Evolutionary conservation across 129 eudicot genomes (phyloP).

Genomic region (Oenanthe sinensis): DNA sequence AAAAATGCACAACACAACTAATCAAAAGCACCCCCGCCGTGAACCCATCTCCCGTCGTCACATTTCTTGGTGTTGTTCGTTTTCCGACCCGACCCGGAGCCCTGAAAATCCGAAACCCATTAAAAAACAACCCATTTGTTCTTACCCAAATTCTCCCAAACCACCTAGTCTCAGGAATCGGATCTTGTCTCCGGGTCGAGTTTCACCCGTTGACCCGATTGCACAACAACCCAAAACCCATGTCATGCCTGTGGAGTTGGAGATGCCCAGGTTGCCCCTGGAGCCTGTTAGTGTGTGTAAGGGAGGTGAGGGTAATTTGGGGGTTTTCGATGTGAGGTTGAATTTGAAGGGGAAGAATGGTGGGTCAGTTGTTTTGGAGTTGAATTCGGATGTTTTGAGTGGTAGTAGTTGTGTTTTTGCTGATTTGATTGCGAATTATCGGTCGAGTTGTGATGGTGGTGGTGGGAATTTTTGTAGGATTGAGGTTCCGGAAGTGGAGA

Average conservation of each 20-base stretch:
- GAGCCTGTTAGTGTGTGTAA: conserved; percentile 1
- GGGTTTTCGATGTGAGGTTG: conserved; percentile 53
- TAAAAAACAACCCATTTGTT: conserved; percentile 15
- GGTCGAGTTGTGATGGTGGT: conserved; percentile 16
- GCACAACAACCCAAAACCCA: not conserved
- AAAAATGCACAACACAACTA: conserved; percentile 19
- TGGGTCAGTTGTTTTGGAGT: conserved; percentile 42
- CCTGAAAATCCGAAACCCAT: conserved; percentile 29
- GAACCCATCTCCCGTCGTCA: conserved; percentile 22
- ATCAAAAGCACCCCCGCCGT: conserved; percentile 9
- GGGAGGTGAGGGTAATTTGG: conserved; percentile 12
- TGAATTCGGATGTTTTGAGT: conserved; percentile 44
- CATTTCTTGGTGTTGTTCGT: conserved; percentile 60
- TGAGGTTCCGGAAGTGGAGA: conserved; percentile 67
- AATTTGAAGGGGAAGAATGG: conserved; percentile 57
- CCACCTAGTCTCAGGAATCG: conserved; percentile 31
- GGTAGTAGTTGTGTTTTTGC: conserved; percentile 44
- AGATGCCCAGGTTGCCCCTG: not conserved
- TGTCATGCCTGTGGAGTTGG: not conserved
- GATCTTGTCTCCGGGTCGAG: conserved; percentile 71
- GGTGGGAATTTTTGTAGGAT: conserved; percentile 38
- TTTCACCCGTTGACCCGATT: conserved; percentile 49
- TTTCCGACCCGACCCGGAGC: conserved; percentile 37
- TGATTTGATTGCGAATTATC: conserved; percentile 27
- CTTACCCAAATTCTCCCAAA: conserved; percentile 10